These are phyloP conservation scores for Setaria viridis DNA, from an alignment of 202 grass and related monocot genomes.

Conservation along the genomic window DNA sequence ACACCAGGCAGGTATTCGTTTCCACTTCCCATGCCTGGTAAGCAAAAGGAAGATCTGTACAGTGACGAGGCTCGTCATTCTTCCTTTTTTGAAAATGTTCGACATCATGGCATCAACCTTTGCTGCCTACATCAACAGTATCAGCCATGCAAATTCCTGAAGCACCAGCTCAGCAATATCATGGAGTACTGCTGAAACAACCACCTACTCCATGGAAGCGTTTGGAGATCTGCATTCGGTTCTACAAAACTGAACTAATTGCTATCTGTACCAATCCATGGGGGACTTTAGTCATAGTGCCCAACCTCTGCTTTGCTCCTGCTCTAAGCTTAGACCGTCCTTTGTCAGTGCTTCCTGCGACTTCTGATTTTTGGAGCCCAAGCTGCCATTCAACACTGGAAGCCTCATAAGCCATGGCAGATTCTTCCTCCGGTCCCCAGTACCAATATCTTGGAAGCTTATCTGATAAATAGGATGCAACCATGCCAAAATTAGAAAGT, in stretches of 20 bases:
- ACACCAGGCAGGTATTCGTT: conserved; percentile 2
- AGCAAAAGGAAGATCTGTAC: conserved; percentile 7
- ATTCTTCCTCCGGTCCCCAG: neutral
- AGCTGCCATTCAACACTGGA: neutral
- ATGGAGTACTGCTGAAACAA: conserved; percentile 5
- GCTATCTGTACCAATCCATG: neutral
- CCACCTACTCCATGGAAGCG: neutral
- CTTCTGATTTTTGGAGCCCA: neutral
- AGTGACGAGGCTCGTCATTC: neutral
- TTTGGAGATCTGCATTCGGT: too few relatives aligned
- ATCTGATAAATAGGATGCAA: conserved; percentile 16
- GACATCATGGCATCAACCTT: neutral
- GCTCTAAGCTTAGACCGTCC: neutral
- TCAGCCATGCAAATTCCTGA: conserved; percentile 23
- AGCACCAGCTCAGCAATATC: conserved; percentile 19
- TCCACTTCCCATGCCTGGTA: conserved; percentile 36
- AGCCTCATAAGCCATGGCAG: neutral
- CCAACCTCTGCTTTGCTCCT: neutral
- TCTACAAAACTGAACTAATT: neutral
- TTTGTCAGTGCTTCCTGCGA: neutral
- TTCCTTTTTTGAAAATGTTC: conserved; percentile 25
- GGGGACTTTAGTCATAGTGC: neutral
- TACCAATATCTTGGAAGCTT: neutral
- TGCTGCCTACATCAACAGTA: conserved; percentile 11
- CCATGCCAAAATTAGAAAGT: neutral